Evolutionary conservation across 768 basidiomycete genomes (phyloP), one percentile per base, ranked within the genome.

Genomic region (Lyophyllum decastes): DNA sequence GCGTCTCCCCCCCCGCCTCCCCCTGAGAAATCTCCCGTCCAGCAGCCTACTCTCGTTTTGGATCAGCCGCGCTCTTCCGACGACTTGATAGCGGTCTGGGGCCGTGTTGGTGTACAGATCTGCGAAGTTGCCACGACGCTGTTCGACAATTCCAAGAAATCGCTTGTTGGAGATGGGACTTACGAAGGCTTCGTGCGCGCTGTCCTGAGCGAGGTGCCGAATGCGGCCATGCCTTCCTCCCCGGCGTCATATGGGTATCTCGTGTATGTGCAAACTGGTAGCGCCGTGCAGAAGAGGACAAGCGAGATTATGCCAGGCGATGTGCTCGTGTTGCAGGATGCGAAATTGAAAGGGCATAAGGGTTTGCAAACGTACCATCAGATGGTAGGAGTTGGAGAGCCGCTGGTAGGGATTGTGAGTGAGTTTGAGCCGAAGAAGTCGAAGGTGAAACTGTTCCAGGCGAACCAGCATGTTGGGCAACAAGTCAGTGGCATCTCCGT

Each of bases 301-400:
- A 89, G 87, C 64, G 94, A 95, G 21, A 90, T 94, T 58, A 77
- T 89, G 82, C 90, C 94, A 0, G 95, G 95, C 2, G 95, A 97
- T 70, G 73, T 97, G 10, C 78, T 94, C 47, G 81, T 84, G 59
- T 71, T 95, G 57, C 75, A 79, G 50, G 91, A 94, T 55, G 92
- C 90, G 45, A 87, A 80, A 67, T 69, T 83, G 52, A 84, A 84
- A 68, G 81, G 95, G 14, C 94, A 95, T 65, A 96, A 94, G 69
- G 91, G 89, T 2, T 68, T 97, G 50, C 84, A 88, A 45, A 76
- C 78, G 50, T 96, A 97, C 69, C 78, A 81, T 55, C 86, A 87
- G 71, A 78, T 70, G 38, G 78, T 79, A 4, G 82, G 80, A 41
- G 68, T 69, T 11, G 76, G 77, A 4, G 84, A 86, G 61, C 82